Percentiles rank a stretch among this genome's conserved stretches.
Evolutionary conservation across 1,284 basidiomycete genomes (phyloP).

Genomic region (Lentinula novae-zelandiae): DNA sequence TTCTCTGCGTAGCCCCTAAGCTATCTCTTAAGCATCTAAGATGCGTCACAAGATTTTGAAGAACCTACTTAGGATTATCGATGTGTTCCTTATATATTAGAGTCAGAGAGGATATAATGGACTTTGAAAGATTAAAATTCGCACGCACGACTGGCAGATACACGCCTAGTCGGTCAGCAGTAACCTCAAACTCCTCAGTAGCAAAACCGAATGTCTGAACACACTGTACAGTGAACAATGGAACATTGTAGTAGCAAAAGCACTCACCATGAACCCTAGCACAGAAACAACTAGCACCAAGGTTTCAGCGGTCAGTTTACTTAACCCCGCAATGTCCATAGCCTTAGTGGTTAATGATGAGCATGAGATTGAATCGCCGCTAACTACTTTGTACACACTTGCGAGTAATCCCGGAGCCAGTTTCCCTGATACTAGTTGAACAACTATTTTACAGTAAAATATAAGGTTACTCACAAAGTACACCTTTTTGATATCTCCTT

Average conservation of each 20-base stretch:
- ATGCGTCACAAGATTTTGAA: not conserved
- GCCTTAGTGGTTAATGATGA: slow-evolving; percentile 40
- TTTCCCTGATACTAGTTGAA: slow-evolving; percentile 42
- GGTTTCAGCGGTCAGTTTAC: slow-evolving; percentile 60
- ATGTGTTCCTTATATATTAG: slow-evolving; percentile 61
- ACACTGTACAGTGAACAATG: not conserved
- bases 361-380: not conserved
- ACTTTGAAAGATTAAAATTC: not conserved
- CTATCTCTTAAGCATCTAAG: not conserved
- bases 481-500: slow-evolving; percentile 57
- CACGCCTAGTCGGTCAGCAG: slow-evolving; percentile 77
- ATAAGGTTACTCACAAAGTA: slow-evolving; percentile 49
- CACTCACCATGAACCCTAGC: slow-evolving; percentile 64
- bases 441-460: not conserved
- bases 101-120: not conserved
- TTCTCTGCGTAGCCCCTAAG: slow-evolving; percentile 68
- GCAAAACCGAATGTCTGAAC: slow-evolving; percentile 64
- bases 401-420: slow-evolving; percentile 62
- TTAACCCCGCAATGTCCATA: slow-evolving; percentile 74
- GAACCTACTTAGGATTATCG: slow-evolving; percentile 60
- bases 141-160: slow-evolving; percentile 65
- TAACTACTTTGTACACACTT: slow-evolving; percentile 28
- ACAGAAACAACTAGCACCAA: slow-evolving; percentile 73
- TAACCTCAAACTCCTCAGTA: slow-evolving; percentile 78
- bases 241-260: not conserved